These are phyloP conservation scores for Ceratocystis eucalypticola DNA, from an alignment of 2,329 filamentous ascomycete genomes.

Conservation along the genomic window DNA sequence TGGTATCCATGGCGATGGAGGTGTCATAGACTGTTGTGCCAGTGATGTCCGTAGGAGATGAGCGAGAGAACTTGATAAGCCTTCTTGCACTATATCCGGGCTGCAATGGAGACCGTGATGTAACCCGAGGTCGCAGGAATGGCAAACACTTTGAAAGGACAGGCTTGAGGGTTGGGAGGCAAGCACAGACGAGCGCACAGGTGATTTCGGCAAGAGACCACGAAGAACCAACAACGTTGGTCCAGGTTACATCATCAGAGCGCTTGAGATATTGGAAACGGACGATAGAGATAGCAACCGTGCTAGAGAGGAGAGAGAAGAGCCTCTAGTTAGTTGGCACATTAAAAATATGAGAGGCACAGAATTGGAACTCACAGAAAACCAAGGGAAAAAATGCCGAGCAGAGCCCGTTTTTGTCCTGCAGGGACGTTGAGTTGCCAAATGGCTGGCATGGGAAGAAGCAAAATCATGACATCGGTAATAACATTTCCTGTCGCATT, in stretches of 20 bases:
- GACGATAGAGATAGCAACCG: slow-evolving; percentile 22
- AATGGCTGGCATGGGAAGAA: slow-evolving; percentile 24
- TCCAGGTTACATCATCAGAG: slow-evolving; percentile 21
- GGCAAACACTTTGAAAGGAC: slow-evolving; percentile 23
- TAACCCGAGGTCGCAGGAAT: slow-evolving; percentile 16
- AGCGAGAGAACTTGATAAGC: slow-evolving; percentile 1
- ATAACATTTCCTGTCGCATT: slow-evolving; percentile 24
- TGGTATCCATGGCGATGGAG: not conserved
- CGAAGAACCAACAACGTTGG: slow-evolving; percentile 22
- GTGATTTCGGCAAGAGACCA: slow-evolving; percentile 23
- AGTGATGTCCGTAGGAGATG: not conserved
- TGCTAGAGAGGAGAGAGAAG: slow-evolving; percentile 11
- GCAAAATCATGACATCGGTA: slow-evolving; percentile 24
- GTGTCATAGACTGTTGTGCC: not conserved
- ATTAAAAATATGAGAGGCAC: too few relatives aligned
- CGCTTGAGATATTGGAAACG: slow-evolving; percentile 21
- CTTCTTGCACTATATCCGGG: not conserved
- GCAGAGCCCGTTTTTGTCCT: slow-evolving; percentile 22
- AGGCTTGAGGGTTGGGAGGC: slow-evolving; percentile 23
- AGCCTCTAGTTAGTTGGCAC: not conserved
- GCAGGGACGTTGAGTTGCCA: slow-evolving; percentile 21
- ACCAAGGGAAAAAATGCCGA: slow-evolving; percentile 24
- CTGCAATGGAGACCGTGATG: not conserved
- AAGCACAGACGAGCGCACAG: slow-evolving; percentile 22
- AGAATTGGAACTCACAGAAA: slow-evolving; percentile 22